Evolutionary conservation across 768 basidiomycete genomes (phyloP), one percentile per base, ranked within the genome.

Genomic region (Auricularia sp.): DNA sequence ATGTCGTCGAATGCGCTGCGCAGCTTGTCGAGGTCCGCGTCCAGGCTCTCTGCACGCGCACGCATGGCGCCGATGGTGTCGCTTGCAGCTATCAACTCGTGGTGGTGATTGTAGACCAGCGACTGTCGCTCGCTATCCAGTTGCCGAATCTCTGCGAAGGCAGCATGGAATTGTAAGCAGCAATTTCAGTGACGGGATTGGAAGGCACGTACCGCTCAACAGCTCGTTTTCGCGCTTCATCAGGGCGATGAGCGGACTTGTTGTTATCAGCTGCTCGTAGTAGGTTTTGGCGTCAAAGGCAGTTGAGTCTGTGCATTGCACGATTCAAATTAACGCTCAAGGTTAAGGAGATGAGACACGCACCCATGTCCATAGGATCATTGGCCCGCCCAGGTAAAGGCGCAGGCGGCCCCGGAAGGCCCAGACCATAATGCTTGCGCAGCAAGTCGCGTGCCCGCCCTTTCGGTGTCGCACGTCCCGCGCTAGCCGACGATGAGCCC

Each of bases 81-180:
- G 65, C 88, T 92, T 2, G 94, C 94, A 1, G 91, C 91, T 61
- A 97, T 94, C 21, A 97, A 86, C 68, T 97, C 94, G 65, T 94
- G 92, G 70, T 97, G 94, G 71, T 95, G 93, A 69, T 95, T 93
- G 72, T 97, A 97, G 11, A 97, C 93, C 54, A 97, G 79, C 8
- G 90, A 88, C 74, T 97, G 93, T 29, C 91, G 79, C 70, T 96
- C 93, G 70, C 88, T 85, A 64, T 96, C 92, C 14, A 97, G 76
- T 67, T 92, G 84, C 36, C 90, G 81, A 65, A 97, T 95, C 74
- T 96, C 94, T 93, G 66, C 2, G 3, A 29, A 29, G 56, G 39
- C 39, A 42, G 29, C 39, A 42, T 10, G n/a, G 1, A 16, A 39
- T 21, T 47, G 34, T 44, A 62, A 61, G 10, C 29, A 29, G 29